Evolutionary conservation across 768 basidiomycete genomes (phyloP), one percentile per base, ranked within the genome.

Genomic region (Xerocomus potaroensis): DNA sequence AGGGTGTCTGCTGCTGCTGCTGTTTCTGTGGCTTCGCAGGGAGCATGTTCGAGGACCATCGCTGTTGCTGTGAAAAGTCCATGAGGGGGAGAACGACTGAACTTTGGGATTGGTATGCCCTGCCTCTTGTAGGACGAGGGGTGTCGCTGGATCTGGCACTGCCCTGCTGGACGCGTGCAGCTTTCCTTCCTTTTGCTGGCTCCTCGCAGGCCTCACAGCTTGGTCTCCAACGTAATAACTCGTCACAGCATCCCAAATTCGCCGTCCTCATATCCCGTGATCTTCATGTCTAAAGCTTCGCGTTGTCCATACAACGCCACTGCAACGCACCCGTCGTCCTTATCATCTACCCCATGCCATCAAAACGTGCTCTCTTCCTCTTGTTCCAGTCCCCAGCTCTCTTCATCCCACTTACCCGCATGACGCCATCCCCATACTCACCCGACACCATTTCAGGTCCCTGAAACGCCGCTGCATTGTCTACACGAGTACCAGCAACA

Each of bases 391-490:
- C n/a, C n/a, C n/a, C n/a, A n/a, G n/a, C n/a, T n/a, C n/a, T n/a
- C n/a, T n/a, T n/a, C n/a, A n/a, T n/a, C n/a, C n/a, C n/a, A n/a
- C n/a, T n/a, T n/a, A n/a, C n/a, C n/a, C n/a, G n/a, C n/a, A n/a
- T n/a, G n/a, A n/a, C n/a, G n/a, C n/a, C n/a, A n/a, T n/a, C n/a
- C n/a, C n/a, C n/a, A n/a, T n/a, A n/a, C n/a, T n/a, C 14, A 4
- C 7, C 30, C 21, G 43, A 44, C 47, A 41, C 41, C 43, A 49
- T 35, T 0, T 47, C 29, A 35, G 44, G 48, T n/a, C 58, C 52
- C 59, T 58, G 59, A 50, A 43, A 58, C 59, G 59, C 59, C 59
- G 59, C 59, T 61, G 60, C 37, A 30, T 56, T 40, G 44, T 48
- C 44, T 18, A 48, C 59, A 60, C 53, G 59, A 48, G 55, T 49